These are phyloP conservation scores for Epichloe festucae DNA, from an alignment of 2,329 filamentous ascomycete species.

Conservation along the genomic window DNA sequence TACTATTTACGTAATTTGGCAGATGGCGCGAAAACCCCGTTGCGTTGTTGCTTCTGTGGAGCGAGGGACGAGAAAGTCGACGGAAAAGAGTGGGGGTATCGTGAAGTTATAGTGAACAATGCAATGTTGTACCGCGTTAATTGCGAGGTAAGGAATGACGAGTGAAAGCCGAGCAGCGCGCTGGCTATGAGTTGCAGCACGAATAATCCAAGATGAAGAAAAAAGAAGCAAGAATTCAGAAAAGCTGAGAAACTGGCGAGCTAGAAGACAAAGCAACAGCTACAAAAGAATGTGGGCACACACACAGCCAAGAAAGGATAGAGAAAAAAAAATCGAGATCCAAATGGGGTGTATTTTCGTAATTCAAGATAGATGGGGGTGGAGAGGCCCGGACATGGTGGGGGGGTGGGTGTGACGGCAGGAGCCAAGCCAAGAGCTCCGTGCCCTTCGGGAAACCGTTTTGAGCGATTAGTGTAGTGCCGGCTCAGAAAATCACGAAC, in stretches of 20 bases:
- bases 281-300: not conserved
- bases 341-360: not conserved
- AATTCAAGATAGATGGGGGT: not conserved
- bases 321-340: not conserved
- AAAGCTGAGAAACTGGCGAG: not conserved
- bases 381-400: not conserved
- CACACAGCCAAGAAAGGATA: not conserved
- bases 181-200: not conserved
- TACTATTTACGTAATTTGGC: not conserved
- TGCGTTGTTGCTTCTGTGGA: slow-evolving; percentile 3
- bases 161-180: not conserved
- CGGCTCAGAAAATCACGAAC: not conserved
- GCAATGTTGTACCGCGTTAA: not conserved
- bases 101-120: too few species aligned
- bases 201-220: not conserved
- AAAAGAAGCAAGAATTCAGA: not conserved
- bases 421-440: not conserved
- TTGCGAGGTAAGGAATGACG: not conserved
- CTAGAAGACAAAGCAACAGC: not conserved
- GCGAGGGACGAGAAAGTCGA: slow-evolving; percentile 7
- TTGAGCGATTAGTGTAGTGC: not conserved
- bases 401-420: not conserved
- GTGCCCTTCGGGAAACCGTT: not conserved
- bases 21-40: not conserved
- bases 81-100: not conserved